phyloP scores from a whole-genome alignment of 805 yeast species.

The Scheffersomyces amazonensis region DNA sequence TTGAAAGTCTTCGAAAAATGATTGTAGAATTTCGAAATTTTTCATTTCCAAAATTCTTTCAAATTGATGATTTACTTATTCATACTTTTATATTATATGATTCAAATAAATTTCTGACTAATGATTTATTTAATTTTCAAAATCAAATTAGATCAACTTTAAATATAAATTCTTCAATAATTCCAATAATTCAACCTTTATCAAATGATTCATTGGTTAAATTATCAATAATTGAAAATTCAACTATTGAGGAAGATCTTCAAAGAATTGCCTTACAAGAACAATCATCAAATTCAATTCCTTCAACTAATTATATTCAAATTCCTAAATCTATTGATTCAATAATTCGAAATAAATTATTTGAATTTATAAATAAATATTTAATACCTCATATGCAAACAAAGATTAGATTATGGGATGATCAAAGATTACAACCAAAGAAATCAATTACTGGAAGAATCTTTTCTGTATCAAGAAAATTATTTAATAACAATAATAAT shows the following conservation, averaged over 20 bases:
- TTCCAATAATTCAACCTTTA: conserved; percentile 6
- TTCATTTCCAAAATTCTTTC: conserved; percentile 62
- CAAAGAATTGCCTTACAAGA: conserved; percentile 30
- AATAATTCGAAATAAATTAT: conserved; percentile 35
- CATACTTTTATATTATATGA: conserved; percentile 35
- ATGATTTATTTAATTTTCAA: conserved; percentile 32
- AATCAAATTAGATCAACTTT: conserved; percentile 21
- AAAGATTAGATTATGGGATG: conserved; percentile 82
- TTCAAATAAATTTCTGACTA: conserved; percentile 12
- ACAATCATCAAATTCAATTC: conserved; percentile 6
- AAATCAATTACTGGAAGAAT: conserved; percentile 72
- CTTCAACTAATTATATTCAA: conserved; percentile 8
- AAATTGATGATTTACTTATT: conserved; percentile 56
- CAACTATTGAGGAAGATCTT: conserved; percentile 50
- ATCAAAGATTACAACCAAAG: conserved; percentile 71
- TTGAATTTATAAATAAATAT: conserved; percentile 47
- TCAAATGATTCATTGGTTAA: conserved; percentile 6
- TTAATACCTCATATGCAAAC: conserved; percentile 83
- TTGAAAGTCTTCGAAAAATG: conserved; percentile 56
- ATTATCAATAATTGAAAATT: conserved; percentile 24
- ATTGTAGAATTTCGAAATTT: conserved; percentile 50
- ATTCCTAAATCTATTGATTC: conserved; percentile 39
- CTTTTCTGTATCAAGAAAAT: conserved; percentile 62
- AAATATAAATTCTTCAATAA: conserved; percentile 24
- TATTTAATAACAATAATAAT: conserved; percentile 42